Evolutionary conservation across 305 asterid genomes (phyloP).

Genomic region (Solanum aculeatissimum): DNA sequence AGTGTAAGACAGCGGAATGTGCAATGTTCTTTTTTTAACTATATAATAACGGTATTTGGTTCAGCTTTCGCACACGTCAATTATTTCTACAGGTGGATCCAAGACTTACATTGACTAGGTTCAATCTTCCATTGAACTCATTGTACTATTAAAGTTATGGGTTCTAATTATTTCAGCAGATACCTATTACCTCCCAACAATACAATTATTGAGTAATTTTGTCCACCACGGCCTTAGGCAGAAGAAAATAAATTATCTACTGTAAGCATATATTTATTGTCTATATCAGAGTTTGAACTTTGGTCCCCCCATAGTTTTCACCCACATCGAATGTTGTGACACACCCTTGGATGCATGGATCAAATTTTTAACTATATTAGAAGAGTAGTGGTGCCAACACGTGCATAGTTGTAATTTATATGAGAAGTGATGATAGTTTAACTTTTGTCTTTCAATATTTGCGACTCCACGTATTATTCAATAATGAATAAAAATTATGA

Average conservation of each 20-base stretch:
- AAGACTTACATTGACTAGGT: neutral
- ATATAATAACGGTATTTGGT: neutral
- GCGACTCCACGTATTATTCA: no score
- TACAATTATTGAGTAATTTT: neutral
- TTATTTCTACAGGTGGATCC: neutral
- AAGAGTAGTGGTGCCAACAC: neutral
- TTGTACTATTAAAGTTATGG: neutral
- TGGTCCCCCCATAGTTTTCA: neutral
- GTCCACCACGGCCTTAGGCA: neutral
- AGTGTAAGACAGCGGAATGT: neutral
- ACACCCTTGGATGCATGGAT: neutral
- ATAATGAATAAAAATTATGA: no score
- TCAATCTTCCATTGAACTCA: neutral
- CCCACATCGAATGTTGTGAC: neutral
- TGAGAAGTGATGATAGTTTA: no score
- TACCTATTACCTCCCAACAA: neutral
- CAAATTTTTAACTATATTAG: neutral
- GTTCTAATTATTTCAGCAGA: neutral
- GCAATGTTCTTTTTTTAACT: neutral
- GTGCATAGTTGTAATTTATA: no score
- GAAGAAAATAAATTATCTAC: neutral
- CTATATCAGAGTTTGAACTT: neutral
- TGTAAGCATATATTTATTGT: neutral
- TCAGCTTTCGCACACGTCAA: neutral
- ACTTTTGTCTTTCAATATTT: no score